phyloP scores from a whole-genome alignment of 163 green algal species.

The Prototheca cutis region DNA sequence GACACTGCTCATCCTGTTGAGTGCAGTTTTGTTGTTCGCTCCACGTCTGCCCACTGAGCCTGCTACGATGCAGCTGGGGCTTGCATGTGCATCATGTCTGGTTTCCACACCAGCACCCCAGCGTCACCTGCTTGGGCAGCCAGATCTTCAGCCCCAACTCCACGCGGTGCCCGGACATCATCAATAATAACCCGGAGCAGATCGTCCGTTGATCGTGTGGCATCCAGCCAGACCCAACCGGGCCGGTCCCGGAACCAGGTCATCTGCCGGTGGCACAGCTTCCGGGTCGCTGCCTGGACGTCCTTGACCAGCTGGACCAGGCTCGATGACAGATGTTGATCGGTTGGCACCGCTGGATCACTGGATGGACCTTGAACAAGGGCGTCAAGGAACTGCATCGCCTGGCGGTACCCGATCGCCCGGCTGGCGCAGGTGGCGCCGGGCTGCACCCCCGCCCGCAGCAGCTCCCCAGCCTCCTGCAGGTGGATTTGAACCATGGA shows the following conservation, averaged over 20 bases:
- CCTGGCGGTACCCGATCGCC: constrained; percentile 84
- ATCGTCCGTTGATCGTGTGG: constrained; percentile 13
- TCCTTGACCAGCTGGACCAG: constrained; percentile 35
- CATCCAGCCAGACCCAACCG: constrained; percentile 28
- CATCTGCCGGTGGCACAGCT: constrained; percentile 67
- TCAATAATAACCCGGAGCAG: constrained; percentile 8
- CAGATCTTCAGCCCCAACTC: no score
- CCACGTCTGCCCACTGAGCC: no score
- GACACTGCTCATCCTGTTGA: no score
- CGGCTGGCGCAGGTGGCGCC: constrained; percentile 48
- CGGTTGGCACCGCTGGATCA: constrained; percentile 14
- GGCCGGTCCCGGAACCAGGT: constrained; percentile 69
- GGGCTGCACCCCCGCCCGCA: constrained; percentile 44
- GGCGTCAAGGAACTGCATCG: constrained; percentile 21
- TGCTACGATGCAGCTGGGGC: no score
- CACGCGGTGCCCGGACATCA: background rate
- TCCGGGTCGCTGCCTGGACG: constrained; percentile 55
- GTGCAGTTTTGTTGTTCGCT: no score
- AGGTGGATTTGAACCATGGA: no score
- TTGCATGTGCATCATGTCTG: no score
- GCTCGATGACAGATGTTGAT: background rate
- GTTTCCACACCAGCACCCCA: no score
- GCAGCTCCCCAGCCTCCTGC: constrained; percentile 58
- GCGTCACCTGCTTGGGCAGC: no score
- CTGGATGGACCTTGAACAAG: background rate